Evolutionary conservation across 2,329 filamentous ascomycete genomes (phyloP).

Genomic region (Alternaria solani): DNA sequence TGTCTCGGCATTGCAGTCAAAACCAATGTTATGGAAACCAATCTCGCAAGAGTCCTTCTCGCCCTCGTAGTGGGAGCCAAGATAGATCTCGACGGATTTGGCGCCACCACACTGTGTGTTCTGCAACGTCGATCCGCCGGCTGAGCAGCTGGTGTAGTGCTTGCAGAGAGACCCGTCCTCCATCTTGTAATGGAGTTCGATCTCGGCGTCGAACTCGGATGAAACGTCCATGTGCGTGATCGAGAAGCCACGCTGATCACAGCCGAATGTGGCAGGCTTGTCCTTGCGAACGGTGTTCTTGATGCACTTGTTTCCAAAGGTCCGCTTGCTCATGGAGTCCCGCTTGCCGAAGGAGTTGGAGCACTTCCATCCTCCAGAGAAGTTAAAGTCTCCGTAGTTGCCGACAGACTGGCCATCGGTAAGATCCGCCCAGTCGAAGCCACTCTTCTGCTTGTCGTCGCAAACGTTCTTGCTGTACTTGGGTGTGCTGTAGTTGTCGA

Average conservation of each 20-base stretch:
- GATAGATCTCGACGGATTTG: constrained; percentile 75
- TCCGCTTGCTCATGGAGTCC: constrained; percentile 59
- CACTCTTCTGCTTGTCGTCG: constrained; percentile 70
- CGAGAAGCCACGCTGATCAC: constrained; percentile 70
- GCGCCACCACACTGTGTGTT: constrained; percentile 95
- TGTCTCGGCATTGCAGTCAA: constrained; percentile 68
- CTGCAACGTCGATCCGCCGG: constrained; percentile 72
- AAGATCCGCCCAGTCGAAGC: constrained; percentile 77
- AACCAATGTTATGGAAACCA: constrained; percentile 76
- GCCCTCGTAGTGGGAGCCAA: constrained; percentile 59
- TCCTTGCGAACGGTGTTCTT: constrained; percentile 59
- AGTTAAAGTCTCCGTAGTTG: constrained; percentile 73
- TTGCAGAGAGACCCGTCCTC: constrained; percentile 82
- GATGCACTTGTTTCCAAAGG: constrained; percentile 55
- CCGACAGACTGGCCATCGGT: constrained; percentile 58
- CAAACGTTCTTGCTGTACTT: constrained; percentile 80
- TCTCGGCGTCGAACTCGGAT: constrained; percentile 75
- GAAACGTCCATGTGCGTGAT: constrained; percentile 77
- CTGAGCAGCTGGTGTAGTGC: constrained; percentile 71
- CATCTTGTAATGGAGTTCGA: constrained; percentile 91
- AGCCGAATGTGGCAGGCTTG: constrained; percentile 71
- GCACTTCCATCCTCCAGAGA: constrained; percentile 72
- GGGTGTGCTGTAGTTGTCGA: constrained; percentile 70
- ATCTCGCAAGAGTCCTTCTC: constrained; percentile 70
- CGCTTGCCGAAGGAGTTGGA: constrained; percentile 68